Base-by-base conservation (phyloP, 2,329 filamentous ascomycete species). In the Monilinia vaccinii-corymbosi region DNA sequence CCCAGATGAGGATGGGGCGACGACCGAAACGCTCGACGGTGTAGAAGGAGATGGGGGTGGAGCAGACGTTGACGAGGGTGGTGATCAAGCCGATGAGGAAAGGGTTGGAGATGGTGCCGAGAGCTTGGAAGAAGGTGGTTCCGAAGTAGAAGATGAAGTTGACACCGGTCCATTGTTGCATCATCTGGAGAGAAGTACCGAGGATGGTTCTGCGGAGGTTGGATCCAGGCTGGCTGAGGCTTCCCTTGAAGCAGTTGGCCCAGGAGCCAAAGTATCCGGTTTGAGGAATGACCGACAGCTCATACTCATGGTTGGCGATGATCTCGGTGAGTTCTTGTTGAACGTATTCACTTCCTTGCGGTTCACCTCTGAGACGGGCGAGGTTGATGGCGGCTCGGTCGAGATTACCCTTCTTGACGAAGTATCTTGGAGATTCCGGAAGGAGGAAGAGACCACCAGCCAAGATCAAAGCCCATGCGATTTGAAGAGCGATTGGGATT, bases 61-160 rank as follows among this genome's bases (percentile, higher is more conserved):
- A 93, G 75, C 76, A 81, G 64, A 94, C 89, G 77, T 96, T 96
- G 78, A 96, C 89, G 58, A 94, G 81, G 64, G 88, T 94, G 74
- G 90, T 93, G 77, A 96, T 82, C 71, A 96, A 80, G 61, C 86
- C 88, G 72, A 94, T 91, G 68, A 95, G 74, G 82, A 96, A 96
- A 47, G 83, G 79, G 79, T 96, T 87, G 63, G 72, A 67, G 69
- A 95, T 90, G 68, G 88, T 87, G 66, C 87, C 87, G 34, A 88
- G 86, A 28, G 85, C 84, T 75, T 88, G 76, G 77, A 96, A 88
- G 84, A 96, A 95, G 62, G 88, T 84, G 38, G 89, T 91, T 40
- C 88, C 90, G 78, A 86, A 90, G 78, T 90, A 89, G 79, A 92
- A 94, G 79, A 94, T 89, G 76, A 93, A 95, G 81, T 96, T 96